Percentiles rank a stretch among this genome's conserved stretches.
Evolutionary conservation across 108 stramenopile species (phyloP).

Genomic region (Cyclostephanos tholiformis): DNA sequence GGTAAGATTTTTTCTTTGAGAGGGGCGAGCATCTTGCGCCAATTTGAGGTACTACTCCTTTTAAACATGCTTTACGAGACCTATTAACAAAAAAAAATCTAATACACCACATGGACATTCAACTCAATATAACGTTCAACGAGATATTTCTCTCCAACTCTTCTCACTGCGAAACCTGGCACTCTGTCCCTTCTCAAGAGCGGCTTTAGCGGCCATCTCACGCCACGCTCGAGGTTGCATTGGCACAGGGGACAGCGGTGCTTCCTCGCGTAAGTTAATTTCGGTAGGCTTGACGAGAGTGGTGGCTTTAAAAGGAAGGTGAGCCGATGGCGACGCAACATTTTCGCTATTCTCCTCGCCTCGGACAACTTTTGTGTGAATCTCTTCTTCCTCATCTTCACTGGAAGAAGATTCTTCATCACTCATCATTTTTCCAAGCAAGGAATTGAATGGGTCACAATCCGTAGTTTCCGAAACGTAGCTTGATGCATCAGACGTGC

Average conservation of each 20-base stretch:
- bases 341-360: constrained; percentile 18
- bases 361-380: background rate
- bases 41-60: too few species aligned
- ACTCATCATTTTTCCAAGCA: constrained; percentile 33
- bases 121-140: too few species aligned
- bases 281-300: constrained; percentile 44
- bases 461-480: constrained; percentile 42
- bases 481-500: constrained; percentile 23
- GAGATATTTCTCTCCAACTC: constrained; percentile 11
- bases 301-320: constrained; percentile 31
- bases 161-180: constrained; percentile 16
- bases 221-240: constrained; percentile 67
- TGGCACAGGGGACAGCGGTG: constrained; percentile 37
- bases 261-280: constrained; percentile 31
- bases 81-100: too few species aligned
- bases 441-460: constrained; percentile 38
- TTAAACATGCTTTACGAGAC: too few species aligned
- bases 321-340: background rate
- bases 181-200: constrained; percentile 10
- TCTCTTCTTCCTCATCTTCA: constrained; percentile 12
- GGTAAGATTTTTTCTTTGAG: too few species aligned
- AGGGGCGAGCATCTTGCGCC: too few species aligned
- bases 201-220: constrained; percentile 50
- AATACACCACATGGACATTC: too few species aligned
- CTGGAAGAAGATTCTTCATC: constrained; percentile 19